Base-by-base conservation (phyloP, 805 yeast genomes). In the Spathaspora girioi region DNA sequence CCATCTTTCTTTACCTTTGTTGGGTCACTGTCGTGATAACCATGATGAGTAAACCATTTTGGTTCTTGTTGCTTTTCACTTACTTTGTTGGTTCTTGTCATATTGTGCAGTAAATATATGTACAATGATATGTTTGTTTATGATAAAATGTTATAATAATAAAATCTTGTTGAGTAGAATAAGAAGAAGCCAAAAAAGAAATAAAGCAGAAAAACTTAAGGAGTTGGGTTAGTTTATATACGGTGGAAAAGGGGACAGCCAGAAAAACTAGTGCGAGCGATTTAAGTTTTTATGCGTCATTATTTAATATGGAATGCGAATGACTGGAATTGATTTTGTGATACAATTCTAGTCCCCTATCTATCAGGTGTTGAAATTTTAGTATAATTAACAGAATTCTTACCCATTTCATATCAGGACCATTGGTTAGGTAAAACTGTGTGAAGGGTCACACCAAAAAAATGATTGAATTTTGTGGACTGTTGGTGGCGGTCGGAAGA, bases 1-100 rank as follows among this genome's bases (percentile, higher is more conserved):
- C 97, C 97, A 52, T 79, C 78, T 66, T 88, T 89, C 80, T 89
- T 89, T 51, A 87, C 81, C 61, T 82, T 81, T 63, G 82, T 83
- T 50, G 97, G 96, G 55, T 85, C 82, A 49, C 82, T 78, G 59
- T 86, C 84, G 54, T 68, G 67, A 62, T 79, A 78, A 17, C 96
- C 96, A 60, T 81, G 80, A 65, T 86, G 92, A 51, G 92, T 86
- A 67, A 90, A 91, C 81, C 81, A 89, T 64, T 81, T 84, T 49
- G 90, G 81, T 52, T 79, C 79, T 49, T 89, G 81, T 52, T 79
- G 79, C 40, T 76, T 66, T 69, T 86, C 90, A 62, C 83, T 86
- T 38, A 75, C 77, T 72, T 86, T 87, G 68, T 81, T 79, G 45
- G 93, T 87, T 84, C 90, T 85, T 50, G 91, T 78, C 94, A 87